Conservation (phyloP, 768 basidiomycete genomes). For the Russula foetens region DNA sequence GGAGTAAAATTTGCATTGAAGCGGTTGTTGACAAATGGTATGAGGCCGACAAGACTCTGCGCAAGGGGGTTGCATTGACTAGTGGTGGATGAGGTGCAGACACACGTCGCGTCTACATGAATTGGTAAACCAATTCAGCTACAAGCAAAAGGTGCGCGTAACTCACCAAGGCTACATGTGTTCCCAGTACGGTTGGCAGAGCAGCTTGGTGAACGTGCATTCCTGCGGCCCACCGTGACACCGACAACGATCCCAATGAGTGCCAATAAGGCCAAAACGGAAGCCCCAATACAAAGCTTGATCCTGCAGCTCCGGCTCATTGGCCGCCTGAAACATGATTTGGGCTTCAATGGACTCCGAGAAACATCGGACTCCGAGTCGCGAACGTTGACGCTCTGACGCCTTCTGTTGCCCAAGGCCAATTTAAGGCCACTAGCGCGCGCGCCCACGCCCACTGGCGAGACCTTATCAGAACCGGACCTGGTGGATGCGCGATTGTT, state of each 20-base stretch:
- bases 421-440: slow-evolving; percentile 5
- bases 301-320: slow-evolving; percentile 14
- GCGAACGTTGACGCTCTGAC: neutral
- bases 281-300: slow-evolving; percentile 11
- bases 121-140: slow-evolving; percentile 2
- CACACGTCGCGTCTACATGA: slow-evolving; percentile 50
- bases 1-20: slow-evolving; percentile 41
- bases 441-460: neutral
- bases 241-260: slow-evolving; percentile 38
- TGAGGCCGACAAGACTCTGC: slow-evolving; percentile 40
- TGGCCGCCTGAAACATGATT: neutral
- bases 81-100: slow-evolving; percentile 40
- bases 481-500: slow-evolving; percentile 28
- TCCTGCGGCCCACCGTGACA: slow-evolving; percentile 31
- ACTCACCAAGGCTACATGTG: slow-evolving; percentile 49
- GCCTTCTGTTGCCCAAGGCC: slow-evolving; percentile 3
- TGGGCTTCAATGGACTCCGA: slow-evolving; percentile 1
- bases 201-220: slow-evolving; percentile 28
- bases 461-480: neutral
- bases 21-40: slow-evolving; percentile 40
- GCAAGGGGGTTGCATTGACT: slow-evolving; percentile 48
- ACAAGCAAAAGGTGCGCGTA: neutral
- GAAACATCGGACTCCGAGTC: neutral
- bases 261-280: slow-evolving; percentile 25
- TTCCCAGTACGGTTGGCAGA: slow-evolving; percentile 39